These are phyloP conservation scores for Arthroderma sp. DNA, from an alignment of 2,329 filamentous ascomycete species.

Conservation along the genomic window DNA sequence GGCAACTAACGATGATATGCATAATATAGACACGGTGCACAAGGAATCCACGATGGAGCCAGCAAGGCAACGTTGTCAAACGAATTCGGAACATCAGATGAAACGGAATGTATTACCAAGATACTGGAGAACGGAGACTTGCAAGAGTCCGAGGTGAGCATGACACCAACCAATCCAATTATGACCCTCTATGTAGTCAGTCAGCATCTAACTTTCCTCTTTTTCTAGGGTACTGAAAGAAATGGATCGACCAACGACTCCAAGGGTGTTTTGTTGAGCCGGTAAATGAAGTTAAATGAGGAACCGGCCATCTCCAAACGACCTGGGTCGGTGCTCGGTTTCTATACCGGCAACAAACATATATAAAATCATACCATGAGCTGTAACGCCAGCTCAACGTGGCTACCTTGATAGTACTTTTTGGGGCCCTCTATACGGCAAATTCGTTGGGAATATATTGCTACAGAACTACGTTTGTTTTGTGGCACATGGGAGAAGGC, in stretches of 20 bases:
- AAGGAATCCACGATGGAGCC: slow-evolving; percentile 66
- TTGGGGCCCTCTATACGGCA: neutral
- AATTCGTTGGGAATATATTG: neutral
- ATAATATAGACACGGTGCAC: slow-evolving; percentile 60
- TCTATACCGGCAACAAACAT: neutral
- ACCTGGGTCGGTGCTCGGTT: neutral
- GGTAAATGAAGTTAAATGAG: slow-evolving; percentile 1
- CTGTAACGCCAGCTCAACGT: too few relatives aligned
- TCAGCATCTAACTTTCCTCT: slow-evolving; percentile 11
- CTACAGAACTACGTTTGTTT: neutral
- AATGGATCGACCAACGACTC: slow-evolving; percentile 23
- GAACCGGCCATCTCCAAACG: neutral
- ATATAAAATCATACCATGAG: neutral
- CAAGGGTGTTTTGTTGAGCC: slow-evolving; percentile 16
- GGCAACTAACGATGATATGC: neutral
- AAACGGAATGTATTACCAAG: slow-evolving; percentile 68
- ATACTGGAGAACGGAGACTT: slow-evolving; percentile 67
- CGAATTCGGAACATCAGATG: slow-evolving; percentile 72
- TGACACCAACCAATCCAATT: neutral
- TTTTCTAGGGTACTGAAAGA: slow-evolving; percentile 22
- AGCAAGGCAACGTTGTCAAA: slow-evolving; percentile 63
- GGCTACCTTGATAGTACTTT: neutral
- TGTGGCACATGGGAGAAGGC: neutral
- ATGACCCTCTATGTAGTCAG: neutral
- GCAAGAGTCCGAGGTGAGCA: slow-evolving; percentile 48